A percentile compares a stretch with the other conserved stretches of the same genome.
These are phyloP conservation scores for Luvunga scandens DNA, from an alignment of 345 rosid genomes.

Conservation along the genomic window DNA sequence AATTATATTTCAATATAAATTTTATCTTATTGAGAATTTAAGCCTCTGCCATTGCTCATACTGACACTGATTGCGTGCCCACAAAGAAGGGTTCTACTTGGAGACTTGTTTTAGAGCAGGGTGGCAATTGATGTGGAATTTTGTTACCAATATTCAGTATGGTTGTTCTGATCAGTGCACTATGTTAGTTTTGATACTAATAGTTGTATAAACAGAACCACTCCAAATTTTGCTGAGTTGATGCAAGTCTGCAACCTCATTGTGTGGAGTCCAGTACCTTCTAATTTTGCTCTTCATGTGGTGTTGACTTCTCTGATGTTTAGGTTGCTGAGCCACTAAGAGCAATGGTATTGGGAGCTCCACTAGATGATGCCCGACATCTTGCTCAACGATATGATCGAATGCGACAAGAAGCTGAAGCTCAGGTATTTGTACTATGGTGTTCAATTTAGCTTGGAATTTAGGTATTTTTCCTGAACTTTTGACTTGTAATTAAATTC, in stretches of 20 bases:
- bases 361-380: conserved; percentile 93
- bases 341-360: conserved; percentile 95
- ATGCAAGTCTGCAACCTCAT: neutral
- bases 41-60: neutral
- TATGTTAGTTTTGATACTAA: neutral
- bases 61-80: neutral
- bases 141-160: neutral
- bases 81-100: neutral
- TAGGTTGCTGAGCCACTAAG: conserved; percentile 95
- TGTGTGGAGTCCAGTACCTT: neutral
- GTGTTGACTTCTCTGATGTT: conserved; percentile 22
- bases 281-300: conserved; percentile 7
- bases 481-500: neutral
- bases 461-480: neutral
- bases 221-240: neutral
- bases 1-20: neutral
- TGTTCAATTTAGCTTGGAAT: neutral
- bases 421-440: conserved; percentile 56
- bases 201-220: neutral
- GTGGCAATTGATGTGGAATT: neutral
- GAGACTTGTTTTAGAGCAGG: neutral
- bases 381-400: conserved; percentile 96
- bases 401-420: conserved; percentile 91
- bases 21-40: neutral
- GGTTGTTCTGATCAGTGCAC: neutral